Conservation (phyloP, 176 grass and related monocot genomes). For the Cocos nucifera region DNA sequence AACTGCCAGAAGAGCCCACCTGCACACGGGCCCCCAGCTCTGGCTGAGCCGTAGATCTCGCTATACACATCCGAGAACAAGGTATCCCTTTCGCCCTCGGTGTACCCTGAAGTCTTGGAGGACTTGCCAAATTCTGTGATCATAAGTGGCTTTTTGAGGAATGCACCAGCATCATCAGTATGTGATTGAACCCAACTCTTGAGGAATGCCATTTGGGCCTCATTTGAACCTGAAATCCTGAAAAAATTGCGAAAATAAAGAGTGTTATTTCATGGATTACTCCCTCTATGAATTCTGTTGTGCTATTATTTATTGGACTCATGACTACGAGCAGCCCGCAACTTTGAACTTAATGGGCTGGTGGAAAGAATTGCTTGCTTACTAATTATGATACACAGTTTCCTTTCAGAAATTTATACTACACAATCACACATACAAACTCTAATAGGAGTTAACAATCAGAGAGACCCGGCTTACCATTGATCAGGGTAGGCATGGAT, state of each 20-base stretch:
- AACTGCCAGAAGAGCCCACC: constrained; percentile 73
- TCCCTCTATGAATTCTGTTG: no score
- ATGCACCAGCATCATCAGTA: constrained; percentile 31
- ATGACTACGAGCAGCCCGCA: no score
- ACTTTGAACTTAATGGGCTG: no score
- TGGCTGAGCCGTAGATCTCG: constrained; percentile 36
- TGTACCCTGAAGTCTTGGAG: constrained; percentile 30
- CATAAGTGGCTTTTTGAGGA: constrained; percentile 57
- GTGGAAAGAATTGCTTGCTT: no score
- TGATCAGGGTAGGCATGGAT: constrained; percentile 76
- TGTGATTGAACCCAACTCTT: constrained; percentile 50
- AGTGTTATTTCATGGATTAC: no score
- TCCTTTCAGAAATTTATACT: background rate
- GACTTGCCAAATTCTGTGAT: constrained; percentile 69
- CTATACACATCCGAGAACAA: constrained; percentile 47
- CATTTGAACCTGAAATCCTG: constrained; percentile 37
- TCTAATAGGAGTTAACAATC: background rate
- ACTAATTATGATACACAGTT: no score
- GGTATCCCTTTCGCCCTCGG: constrained; percentile 28
- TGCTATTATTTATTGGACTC: no score
- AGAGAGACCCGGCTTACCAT: constrained; percentile 27
- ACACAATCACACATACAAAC: background rate
- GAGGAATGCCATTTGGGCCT: constrained; percentile 42
- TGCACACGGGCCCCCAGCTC: constrained; percentile 31
- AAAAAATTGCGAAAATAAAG: background rate